Evolutionary conservation across 2,329 filamentous ascomycete species (phyloP), one percentile per base, ranked within the genome.

Genomic region (Hymenoscyphus albidus): DNA sequence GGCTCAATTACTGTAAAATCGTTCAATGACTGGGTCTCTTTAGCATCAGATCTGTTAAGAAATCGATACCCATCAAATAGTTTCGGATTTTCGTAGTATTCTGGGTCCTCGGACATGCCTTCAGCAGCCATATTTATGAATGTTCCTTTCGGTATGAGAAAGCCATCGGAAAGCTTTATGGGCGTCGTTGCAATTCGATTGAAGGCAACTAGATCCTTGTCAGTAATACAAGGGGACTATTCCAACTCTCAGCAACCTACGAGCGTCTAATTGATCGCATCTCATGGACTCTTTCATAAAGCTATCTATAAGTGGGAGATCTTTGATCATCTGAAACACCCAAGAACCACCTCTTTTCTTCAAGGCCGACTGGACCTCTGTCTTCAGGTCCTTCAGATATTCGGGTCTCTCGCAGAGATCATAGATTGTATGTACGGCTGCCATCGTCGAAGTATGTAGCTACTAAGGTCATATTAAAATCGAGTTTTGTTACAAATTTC

Each of bases 221-320:
- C 9, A n/a, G 27, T 61, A 35, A 18, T 40, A 35, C 13, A 14
- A 31, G 35, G 14, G 14, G 35, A 5, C 10, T 48, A 5, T 27
- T 7, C 7, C 3, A n/a, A 10, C 3, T 1, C 12, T 51, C 44
- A 22, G 22, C 12, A 12, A n/a, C 59, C 32, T 62, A 62, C 61
- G 54, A 58, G 27, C 18, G 18, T 38, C 39, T 16, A 55, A 22
- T 27, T 44, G 55, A 13, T 58, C 51, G 10, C 22, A 7, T 2
- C 61, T 18, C 61, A 44, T 31, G 10, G 55, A 58, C 27, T 59
- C 61, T 39, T 63, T 59, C 61, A 63, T 16, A 35, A 63, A 63
- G n/a, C 55, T 58, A 31, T 63, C 61, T n/a, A 63, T 18, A 16
- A 14, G 54, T 9, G 32, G 61, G 35, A 59, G 61, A 39, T 40